phyloP scores from a whole-genome alignment of 2,329 filamentous ascomycete species.

The Cladosporium halotolerans region DNA sequence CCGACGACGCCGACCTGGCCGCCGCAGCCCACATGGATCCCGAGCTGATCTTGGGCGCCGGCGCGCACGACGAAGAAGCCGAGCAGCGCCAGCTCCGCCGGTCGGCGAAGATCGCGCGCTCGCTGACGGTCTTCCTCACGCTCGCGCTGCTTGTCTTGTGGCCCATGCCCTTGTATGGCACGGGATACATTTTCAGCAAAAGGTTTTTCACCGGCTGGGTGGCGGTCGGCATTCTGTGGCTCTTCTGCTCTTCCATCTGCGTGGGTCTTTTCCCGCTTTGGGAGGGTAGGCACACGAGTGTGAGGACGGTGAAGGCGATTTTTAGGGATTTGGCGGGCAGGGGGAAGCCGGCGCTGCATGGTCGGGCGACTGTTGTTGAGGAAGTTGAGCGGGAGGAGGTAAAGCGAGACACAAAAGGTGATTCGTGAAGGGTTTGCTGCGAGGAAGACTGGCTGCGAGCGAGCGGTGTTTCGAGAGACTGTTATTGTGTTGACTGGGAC shows the following conservation, averaged over 20 bases:
- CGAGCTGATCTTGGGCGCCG: constrained; percentile 55
- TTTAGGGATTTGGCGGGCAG: constrained; percentile 50
- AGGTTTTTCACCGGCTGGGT: constrained; percentile 44
- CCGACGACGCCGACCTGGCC: constrained; percentile 69
- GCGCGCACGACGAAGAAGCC: constrained; percentile 34
- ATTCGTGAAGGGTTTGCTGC: background rate
- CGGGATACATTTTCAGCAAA: constrained; percentile 43
- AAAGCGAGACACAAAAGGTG: background rate
- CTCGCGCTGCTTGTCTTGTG: constrained; percentile 42
- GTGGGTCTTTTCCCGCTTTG: constrained; percentile 78
- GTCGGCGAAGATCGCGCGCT: constrained; percentile 45
- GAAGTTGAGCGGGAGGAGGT: constrained; percentile 12
- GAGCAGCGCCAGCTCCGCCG: constrained; percentile 39
- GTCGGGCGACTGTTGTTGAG: constrained; percentile 25
- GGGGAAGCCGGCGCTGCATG: constrained; percentile 26
- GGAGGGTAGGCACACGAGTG: constrained; percentile 66
- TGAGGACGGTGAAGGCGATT: constrained; percentile 56
- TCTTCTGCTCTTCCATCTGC: constrained; percentile 57
- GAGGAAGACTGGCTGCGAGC: no score
- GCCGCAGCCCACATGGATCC: constrained; percentile 58
- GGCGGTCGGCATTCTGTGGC: constrained; percentile 42
- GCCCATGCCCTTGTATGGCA: constrained; percentile 46
- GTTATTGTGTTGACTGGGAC: no score
- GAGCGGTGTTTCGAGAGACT: no score
- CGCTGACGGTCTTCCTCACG: constrained; percentile 56